Evolutionary conservation across 2,329 filamentous ascomycete genomes (phyloP).

Genomic region (Gnomoniopsis smithogilvyi): DNA sequence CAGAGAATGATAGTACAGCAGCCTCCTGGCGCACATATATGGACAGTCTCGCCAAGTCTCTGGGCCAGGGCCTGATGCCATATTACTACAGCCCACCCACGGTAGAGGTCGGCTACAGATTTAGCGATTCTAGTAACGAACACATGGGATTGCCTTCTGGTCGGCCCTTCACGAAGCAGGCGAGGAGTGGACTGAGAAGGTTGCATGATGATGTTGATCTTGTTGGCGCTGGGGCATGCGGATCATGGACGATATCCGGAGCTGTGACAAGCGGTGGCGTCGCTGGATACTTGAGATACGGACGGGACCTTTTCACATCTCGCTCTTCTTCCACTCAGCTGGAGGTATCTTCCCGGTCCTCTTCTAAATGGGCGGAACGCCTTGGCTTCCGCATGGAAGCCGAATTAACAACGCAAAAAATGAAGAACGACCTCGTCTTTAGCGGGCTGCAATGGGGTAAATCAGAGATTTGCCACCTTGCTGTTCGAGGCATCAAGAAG

Average conservation of each 20-base stretch:
- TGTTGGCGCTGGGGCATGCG: conserved; percentile 13
- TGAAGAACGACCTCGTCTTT: neutral
- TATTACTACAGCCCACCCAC: conserved; percentile 28
- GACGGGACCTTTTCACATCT: conserved; percentile 29
- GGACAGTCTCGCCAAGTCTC: neutral
- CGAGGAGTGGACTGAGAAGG: conserved; percentile 33
- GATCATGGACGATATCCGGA: conserved; percentile 39
- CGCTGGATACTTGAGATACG: conserved; percentile 36
- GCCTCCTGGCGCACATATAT: conserved; percentile 18
- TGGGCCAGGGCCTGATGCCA: neutral
- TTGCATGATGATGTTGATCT: conserved; percentile 33
- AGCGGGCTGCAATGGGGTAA: neutral
- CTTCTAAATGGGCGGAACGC: neutral
- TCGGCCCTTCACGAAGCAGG: conserved; percentile 28
- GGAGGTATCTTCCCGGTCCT: neutral
- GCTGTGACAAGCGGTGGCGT: conserved; percentile 27
- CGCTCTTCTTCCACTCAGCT: conserved; percentile 16
- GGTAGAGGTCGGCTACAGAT: conserved; percentile 40
- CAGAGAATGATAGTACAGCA: neutral
- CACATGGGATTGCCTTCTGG: conserved; percentile 28
- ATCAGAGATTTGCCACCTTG: conserved; percentile 26
- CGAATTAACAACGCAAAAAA: conserved; percentile 36
- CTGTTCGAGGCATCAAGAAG: conserved; percentile 40
- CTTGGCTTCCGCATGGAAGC: conserved; percentile 36
- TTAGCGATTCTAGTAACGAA: conserved; percentile 23